A percentile compares a stretch with the other conserved stretches of the same genome.
Conservation (phyloP, 306 rosid genomes). For the Quercus robur region DNA sequence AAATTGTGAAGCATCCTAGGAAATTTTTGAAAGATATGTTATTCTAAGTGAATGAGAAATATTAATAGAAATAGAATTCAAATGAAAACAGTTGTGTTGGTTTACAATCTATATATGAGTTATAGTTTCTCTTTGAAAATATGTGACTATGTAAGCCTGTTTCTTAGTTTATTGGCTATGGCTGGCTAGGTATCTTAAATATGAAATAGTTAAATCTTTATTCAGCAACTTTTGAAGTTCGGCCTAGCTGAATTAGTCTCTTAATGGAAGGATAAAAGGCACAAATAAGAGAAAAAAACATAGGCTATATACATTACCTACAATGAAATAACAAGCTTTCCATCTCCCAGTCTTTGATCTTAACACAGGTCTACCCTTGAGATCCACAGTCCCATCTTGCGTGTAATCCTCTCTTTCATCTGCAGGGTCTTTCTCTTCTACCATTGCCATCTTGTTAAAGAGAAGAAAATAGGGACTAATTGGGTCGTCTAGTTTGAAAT, state of each 20-base stretch:
- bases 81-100: no score
- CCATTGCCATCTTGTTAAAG: neutral
- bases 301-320: slow-evolving; percentile 5
- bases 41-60: no score
- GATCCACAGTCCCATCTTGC: slow-evolving; percentile 40
- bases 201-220: neutral
- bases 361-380: slow-evolving; percentile 26
- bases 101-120: no score
- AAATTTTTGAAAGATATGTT: neutral
- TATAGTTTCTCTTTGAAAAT: no score
- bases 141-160: no score
- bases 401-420: slow-evolving; percentile 21
- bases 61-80: no score
- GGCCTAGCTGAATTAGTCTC: no score
- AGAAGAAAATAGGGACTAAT: neutral
- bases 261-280: neutral
- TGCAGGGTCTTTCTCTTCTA: slow-evolving; percentile 17
- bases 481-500: neutral
- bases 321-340: slow-evolving; percentile 41
- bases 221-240: neutral
- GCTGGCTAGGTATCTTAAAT: no score
- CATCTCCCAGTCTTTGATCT: slow-evolving; percentile 40
- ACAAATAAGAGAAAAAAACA: neutral
- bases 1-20: neutral
- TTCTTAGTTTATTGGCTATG: no score